phyloP scores from a whole-genome alignment of 768 basidiomycete species.

The Albatrellus ellisii region DNA sequence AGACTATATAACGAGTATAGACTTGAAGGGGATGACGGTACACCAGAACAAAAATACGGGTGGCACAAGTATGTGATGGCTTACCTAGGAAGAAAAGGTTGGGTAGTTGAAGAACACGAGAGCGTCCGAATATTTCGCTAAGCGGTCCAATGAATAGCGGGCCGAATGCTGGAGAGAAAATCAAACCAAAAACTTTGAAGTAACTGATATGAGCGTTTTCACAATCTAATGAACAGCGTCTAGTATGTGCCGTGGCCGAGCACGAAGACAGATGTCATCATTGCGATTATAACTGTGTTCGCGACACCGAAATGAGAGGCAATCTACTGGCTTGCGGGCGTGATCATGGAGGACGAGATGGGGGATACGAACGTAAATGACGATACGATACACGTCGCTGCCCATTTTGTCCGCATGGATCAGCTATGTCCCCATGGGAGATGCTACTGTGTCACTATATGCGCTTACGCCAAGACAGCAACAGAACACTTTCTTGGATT shows the following conservation, averaged over 20 bases:
- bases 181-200: no score
- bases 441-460: neutral
- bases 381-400: slow-evolving; percentile 43
- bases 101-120: slow-evolving; percentile 42
- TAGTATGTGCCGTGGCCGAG: slow-evolving; percentile 40
- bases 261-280: slow-evolving; percentile 36
- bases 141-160: slow-evolving; percentile 42
- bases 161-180: slow-evolving; percentile 34
- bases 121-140: slow-evolving; percentile 60
- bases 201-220: no score
- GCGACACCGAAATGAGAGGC: slow-evolving; percentile 42
- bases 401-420: slow-evolving; percentile 5
- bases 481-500: slow-evolving; percentile 6
- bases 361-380: slow-evolving; percentile 54
- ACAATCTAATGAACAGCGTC: neutral
- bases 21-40: neutral
- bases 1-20: no score
- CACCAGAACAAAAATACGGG: neutral
- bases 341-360: slow-evolving; percentile 62
- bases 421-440: slow-evolving; percentile 6
- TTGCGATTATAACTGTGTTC: slow-evolving; percentile 31
- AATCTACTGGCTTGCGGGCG: slow-evolving; percentile 44
- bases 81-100: slow-evolving; percentile 58
- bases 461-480: neutral
- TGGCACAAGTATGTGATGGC: no score